A percentile compares a stretch with the other conserved stretches of the same genome.
Evolutionary conservation across 2,329 filamentous ascomycete species (phyloP).

Genomic region (Alternaria incomplexa): DNA sequence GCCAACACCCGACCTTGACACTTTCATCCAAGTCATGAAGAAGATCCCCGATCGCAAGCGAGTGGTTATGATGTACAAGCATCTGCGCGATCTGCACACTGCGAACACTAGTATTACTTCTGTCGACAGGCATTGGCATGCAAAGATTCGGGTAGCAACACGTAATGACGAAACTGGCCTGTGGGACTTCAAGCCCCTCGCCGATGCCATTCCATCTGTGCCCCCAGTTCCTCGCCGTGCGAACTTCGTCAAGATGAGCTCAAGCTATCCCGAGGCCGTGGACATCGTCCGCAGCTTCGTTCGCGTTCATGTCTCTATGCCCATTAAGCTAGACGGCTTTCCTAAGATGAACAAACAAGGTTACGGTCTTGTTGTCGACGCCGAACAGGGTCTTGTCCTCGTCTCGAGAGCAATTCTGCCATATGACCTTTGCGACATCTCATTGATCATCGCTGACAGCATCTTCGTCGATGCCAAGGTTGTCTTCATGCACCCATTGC

Average conservation of each 20-base stretch:
- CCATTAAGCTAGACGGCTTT: conserved; percentile 96
- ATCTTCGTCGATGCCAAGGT: conserved; percentile 94
- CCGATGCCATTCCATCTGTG: conserved; percentile 77
- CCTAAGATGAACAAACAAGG: conserved; percentile 93
- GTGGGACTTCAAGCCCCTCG: conserved; percentile 92
- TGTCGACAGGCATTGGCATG: conserved; percentile 93
- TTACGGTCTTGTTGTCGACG: conserved; percentile 96
- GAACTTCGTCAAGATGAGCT: conserved; percentile 89
- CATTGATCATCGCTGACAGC: conserved; percentile 93
- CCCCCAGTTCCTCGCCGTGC: conserved; percentile 77
- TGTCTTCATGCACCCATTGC: conserved; percentile 92
- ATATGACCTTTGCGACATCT: conserved; percentile 96
- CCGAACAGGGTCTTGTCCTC: conserved; percentile 91
- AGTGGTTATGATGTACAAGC: conserved; percentile 94
- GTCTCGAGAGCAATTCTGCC: conserved; percentile 94
- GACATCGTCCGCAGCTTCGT: conserved; percentile 95
- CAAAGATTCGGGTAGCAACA: conserved; percentile 90
- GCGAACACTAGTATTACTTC: conserved; percentile 91
- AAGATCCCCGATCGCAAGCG: conserved; percentile 79
- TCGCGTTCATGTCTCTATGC: conserved; percentile 89
- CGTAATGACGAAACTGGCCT: conserved; percentile 88
- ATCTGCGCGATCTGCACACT: conserved; percentile 92
- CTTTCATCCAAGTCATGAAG: conserved; percentile 91
- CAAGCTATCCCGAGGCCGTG: conserved; percentile 86
- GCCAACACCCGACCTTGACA: conserved; percentile 82